Evolutionary conservation across 306 rosid species (phyloP).

Genomic region (Potentilla sterilis): DNA sequence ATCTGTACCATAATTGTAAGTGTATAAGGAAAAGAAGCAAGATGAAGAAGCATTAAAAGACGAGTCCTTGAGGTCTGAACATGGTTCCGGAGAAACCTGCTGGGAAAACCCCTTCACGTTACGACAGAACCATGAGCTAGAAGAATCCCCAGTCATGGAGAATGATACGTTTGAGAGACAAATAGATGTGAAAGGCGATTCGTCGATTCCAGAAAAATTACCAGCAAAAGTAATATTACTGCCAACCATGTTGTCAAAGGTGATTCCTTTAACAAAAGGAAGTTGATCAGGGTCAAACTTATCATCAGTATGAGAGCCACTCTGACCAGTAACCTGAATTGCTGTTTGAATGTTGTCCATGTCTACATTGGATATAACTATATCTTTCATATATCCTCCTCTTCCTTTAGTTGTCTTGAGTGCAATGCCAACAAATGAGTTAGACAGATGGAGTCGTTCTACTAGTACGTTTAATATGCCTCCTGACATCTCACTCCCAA

Average conservation of each 20-base stretch:
- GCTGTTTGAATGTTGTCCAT: constrained; percentile 41
- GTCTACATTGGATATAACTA: constrained; percentile 32
- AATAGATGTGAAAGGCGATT: constrained; percentile 39
- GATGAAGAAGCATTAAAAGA: constrained; percentile 27
- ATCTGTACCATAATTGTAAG: constrained; percentile 27
- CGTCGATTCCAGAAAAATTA: constrained; percentile 46
- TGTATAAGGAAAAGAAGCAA: constrained; percentile 27
- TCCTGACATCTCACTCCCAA: constrained; percentile 72
- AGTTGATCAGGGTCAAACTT: constrained; percentile 50
- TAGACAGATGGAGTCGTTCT: constrained; percentile 34
- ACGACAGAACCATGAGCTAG: constrained; percentile 54
- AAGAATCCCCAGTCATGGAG: constrained; percentile 27
- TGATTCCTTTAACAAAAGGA: constrained; percentile 42
- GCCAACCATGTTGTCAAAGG: constrained; percentile 45
- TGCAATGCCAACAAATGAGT: constrained; percentile 45
- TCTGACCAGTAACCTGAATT: constrained; percentile 38
- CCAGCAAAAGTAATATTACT: constrained; percentile 47
- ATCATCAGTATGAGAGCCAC: constrained; percentile 61
- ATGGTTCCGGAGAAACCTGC: constrained; percentile 45
- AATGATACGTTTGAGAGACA: constrained; percentile 53
- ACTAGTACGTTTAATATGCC: constrained; percentile 45
- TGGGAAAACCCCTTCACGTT: constrained; percentile 38
- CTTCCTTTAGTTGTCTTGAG: constrained; percentile 61
- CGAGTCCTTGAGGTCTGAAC: constrained; percentile 38
- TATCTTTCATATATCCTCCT: constrained; percentile 56